Conservation (phyloP, 495 filamentous ascomycete species). For the Trichoderma reesei region DNA sequence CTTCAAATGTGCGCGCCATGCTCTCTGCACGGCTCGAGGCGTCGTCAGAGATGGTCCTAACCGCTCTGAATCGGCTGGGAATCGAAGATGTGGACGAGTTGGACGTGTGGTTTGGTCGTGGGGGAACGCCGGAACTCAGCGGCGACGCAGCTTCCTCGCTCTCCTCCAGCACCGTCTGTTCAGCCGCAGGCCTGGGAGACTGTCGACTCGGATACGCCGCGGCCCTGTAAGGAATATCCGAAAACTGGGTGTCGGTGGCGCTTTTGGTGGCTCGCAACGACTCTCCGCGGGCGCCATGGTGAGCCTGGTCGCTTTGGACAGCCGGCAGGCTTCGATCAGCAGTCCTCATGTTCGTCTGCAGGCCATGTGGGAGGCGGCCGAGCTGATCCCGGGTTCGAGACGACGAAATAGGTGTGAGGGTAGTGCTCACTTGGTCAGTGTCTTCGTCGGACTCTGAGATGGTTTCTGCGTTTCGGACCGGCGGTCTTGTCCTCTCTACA, state of each 20-base stretch:
- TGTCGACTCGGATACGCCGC: neutral
- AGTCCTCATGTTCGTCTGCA: neutral
- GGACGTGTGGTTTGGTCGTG: conserved; percentile 23
- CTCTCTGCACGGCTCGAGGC: conserved; percentile 31
- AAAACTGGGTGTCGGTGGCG: neutral
- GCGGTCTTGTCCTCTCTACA: conserved; percentile 11
- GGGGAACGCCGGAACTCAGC: conserved; percentile 8
- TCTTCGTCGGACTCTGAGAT: conserved; percentile 29
- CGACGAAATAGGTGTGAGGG: neutral
- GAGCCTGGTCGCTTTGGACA: neutral
- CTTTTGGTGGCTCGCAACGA: neutral
- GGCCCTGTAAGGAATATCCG: conserved; percentile 1
- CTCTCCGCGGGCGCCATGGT: neutral
- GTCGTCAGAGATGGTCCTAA: conserved; percentile 42
- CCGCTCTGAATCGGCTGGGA: conserved; percentile 34
- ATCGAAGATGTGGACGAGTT: conserved; percentile 29
- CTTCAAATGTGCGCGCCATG: conserved; percentile 56
- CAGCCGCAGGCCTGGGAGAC: neutral
- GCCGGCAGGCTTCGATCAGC: neutral
- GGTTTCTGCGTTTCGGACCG: conserved; percentile 13
- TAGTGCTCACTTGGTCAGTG: conserved; percentile 10
- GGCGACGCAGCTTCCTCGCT: neutral
- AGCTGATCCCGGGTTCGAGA: conserved; percentile 5
- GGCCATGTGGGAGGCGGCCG: conserved; percentile 13
- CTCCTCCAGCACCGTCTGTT: neutral